phyloP scores from a whole-genome alignment of 1,284 basidiomycete genomes.

The Veloboletus limbatus region DNA sequence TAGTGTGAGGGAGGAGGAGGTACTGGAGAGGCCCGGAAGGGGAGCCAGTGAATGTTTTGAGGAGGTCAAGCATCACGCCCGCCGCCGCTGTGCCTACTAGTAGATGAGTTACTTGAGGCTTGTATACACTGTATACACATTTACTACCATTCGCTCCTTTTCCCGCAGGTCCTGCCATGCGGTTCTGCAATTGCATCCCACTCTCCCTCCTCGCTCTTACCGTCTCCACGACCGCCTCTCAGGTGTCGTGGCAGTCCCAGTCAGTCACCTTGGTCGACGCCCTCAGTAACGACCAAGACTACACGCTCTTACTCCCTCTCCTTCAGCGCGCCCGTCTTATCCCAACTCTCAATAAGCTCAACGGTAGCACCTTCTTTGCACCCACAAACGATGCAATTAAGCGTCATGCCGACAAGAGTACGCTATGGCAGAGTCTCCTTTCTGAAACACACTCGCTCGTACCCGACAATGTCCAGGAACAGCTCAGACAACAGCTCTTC shows the following conservation, averaged over 20 bases:
- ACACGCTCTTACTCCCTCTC: conserved; percentile 74
- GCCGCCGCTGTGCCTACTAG: conserved; percentile 7
- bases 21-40: conserved; percentile 56
- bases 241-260: conserved; percentile 33
- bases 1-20: conserved; percentile 51
- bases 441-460: conserved; percentile 37
- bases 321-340: conserved; percentile 87
- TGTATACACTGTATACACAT: no score
- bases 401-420: conserved; percentile 41
- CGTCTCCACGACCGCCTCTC: conserved; percentile 29
- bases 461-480: conserved; percentile 81
- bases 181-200: conserved; percentile 36
- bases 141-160: conserved; percentile 8
- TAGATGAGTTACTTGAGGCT: conserved; percentile 10
- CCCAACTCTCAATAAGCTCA: conserved; percentile 86
- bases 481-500: conserved; percentile 86
- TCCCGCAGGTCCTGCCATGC: conserved; percentile 30
- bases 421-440: conserved; percentile 50
- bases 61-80: conserved; percentile 60
- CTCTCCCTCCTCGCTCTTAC: conserved; percentile 37
- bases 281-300: conserved; percentile 75
- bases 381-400: conserved; percentile 91
- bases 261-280: conserved; percentile 69
- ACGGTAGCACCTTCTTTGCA: conserved; percentile 85
- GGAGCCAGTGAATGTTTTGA: conserved; percentile 54